Evolutionary conservation across 345 rosid species (phyloP).

Genomic region (Gossypium bickii): DNA sequence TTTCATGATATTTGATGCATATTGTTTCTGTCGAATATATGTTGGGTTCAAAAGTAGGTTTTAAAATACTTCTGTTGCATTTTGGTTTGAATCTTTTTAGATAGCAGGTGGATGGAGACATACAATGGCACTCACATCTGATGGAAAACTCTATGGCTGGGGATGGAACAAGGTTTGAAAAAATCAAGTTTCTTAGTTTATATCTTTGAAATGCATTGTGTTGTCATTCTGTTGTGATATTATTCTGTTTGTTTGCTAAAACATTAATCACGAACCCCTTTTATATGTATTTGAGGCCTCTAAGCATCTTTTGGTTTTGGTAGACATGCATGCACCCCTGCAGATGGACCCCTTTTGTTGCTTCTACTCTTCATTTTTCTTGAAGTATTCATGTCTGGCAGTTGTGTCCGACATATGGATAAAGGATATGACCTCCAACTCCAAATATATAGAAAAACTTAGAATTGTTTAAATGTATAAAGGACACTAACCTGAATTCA

Average conservation of each 20-base stretch:
- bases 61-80: background rate
- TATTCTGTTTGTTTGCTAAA: background rate
- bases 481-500: background rate
- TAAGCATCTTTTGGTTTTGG: background rate
- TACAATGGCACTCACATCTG: conserved; percentile 83
- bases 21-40: background rate
- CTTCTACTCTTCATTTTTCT: background rate
- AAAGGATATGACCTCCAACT: too few relatives aligned
- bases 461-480: too few relatives aligned
- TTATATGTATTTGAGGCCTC: too few relatives aligned
- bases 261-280: background rate
- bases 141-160: conserved; percentile 94
- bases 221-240: background rate
- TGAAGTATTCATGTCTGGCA: background rate
- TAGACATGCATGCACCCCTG: too few relatives aligned
- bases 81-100: conserved; percentile 36
- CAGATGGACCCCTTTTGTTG: too few relatives aligned
- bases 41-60: background rate
- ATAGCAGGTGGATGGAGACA: conserved; percentile 97
- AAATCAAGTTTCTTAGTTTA: conserved; percentile 8
- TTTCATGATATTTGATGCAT: background rate
- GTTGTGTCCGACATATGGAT: too few relatives aligned
- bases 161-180: conserved; percentile 91
- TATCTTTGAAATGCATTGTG: background rate
- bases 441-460: too few relatives aligned